phyloP scores from a whole-genome alignment of 768 basidiomycete species.

The Calocera viscosa region DNA sequence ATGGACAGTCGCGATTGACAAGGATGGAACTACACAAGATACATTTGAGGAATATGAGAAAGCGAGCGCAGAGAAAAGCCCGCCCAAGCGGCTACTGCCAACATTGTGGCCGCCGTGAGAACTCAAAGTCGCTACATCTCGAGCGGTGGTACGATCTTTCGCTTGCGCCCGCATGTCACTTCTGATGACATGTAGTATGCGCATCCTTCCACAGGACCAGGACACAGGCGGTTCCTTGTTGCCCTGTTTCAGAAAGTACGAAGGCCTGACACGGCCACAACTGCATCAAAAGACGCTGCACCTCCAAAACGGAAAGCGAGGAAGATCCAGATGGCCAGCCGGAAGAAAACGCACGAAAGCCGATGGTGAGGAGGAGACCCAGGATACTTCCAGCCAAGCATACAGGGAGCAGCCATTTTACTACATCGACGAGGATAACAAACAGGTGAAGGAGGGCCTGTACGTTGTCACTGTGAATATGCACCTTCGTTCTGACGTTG shows the following conservation, averaged over 20 bases:
- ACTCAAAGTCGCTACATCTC: constrained; percentile 48
- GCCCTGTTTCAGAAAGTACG: constrained; percentile 30
- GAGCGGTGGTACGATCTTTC: constrained; percentile 52
- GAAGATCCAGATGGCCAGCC: background rate
- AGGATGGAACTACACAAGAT: constrained; percentile 33
- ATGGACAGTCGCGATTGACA: constrained; percentile 65
- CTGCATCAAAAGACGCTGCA: background rate
- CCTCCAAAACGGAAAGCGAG: constrained; percentile 8
- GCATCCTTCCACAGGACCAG: constrained; percentile 89
- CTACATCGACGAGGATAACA: constrained; percentile 58
- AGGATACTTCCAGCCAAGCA: constrained; percentile 25
- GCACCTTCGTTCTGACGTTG: background rate
- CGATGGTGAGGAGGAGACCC: constrained; percentile 14
- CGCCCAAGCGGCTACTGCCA: constrained; percentile 43
- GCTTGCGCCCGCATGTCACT: background rate
- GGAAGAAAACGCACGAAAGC: constrained; percentile 13
- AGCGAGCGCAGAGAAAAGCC: constrained; percentile 38
- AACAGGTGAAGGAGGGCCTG: constrained; percentile 60
- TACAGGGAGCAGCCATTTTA: constrained; percentile 92
- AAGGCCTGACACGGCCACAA: background rate
- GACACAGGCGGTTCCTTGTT: constrained; percentile 98
- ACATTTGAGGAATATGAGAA: constrained; percentile 50
- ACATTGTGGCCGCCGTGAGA: constrained; percentile 70
- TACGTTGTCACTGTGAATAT: constrained; percentile 31
- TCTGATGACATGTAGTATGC: constrained; percentile 39